A percentile compares a stretch with the other conserved stretches of the same genome.
Evolutionary conservation across 2,329 filamentous ascomycete genomes (phyloP).

Genomic region (Aspergillus luchuensis): DNA sequence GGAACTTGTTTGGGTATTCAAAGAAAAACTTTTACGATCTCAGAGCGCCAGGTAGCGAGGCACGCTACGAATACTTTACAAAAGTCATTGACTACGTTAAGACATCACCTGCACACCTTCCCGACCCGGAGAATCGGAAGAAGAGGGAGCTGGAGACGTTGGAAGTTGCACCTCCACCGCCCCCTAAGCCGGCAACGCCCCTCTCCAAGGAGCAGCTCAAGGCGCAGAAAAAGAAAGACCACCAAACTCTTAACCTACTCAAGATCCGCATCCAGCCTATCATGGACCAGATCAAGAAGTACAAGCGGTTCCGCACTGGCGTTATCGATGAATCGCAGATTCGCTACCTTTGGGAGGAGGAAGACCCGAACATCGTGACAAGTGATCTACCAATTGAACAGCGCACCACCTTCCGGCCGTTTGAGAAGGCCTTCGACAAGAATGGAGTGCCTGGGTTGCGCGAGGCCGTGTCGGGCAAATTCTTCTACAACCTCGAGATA

Average conservation of each 20-base stretch:
- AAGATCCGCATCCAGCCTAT: conserved; percentile 90
- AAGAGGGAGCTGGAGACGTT: conserved; percentile 79
- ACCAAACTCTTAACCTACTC: conserved; percentile 78
- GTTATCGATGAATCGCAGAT: conserved; percentile 74
- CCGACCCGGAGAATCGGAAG: conserved; percentile 82
- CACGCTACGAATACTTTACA: conserved; percentile 77
- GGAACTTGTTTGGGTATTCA: conserved; percentile 83
- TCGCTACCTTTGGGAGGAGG: conserved; percentile 80
- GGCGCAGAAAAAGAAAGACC: conserved; percentile 77
- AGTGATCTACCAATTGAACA: conserved; percentile 62
- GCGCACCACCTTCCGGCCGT: conserved; percentile 68
- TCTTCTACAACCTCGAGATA: conserved; percentile 93
- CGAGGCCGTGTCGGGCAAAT: conserved; percentile 75
- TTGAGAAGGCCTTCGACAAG: conserved; percentile 75
- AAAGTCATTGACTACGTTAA: conserved; percentile 73
- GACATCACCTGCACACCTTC: conserved; percentile 81
- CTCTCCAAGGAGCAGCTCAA: conserved; percentile 78
- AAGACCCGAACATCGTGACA: conserved; percentile 67
- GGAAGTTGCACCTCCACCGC: conserved; percentile 71
- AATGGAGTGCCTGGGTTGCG: conserved; percentile 75
- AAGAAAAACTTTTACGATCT: conserved; percentile 75
- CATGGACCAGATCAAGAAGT: conserved; percentile 96
- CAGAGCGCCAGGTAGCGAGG: conserved; percentile 60
- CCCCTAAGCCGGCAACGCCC: conserved; percentile 62
- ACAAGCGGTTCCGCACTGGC: conserved; percentile 82